Conservation (phyloP, 495 filamentous ascomycete genomes). For the Friedmanniomyces endolithicus region DNA sequence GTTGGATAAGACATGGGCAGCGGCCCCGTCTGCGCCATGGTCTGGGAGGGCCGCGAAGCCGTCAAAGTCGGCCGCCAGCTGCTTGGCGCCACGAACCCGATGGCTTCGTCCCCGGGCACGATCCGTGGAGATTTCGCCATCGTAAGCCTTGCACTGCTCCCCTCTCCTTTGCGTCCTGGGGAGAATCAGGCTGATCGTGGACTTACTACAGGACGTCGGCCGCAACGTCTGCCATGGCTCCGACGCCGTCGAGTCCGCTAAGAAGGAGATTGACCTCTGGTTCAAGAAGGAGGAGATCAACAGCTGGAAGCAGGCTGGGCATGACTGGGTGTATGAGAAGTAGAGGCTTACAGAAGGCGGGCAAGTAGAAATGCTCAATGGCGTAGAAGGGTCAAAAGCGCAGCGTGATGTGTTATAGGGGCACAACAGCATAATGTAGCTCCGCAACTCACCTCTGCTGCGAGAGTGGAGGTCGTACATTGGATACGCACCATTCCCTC, state of each 20-base stretch:
- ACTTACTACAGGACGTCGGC: constrained; percentile 64
- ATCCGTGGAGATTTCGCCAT: constrained; percentile 73
- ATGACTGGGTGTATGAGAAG: constrained; percentile 95
- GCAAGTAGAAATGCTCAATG: too few relatives aligned
- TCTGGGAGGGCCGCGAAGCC: constrained; percentile 94
- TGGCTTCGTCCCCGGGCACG: constrained; percentile 84
- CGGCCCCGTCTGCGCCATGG: constrained; percentile 95
- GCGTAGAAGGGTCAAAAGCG: too few relatives aligned
- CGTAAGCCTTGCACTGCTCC: constrained; percentile 11
- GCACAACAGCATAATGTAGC: too few relatives aligned
- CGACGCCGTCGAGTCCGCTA: constrained; percentile 92
- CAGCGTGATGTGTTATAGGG: too few relatives aligned
- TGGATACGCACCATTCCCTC: too few relatives aligned
- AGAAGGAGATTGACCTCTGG: constrained; percentile 99
- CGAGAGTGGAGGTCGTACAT: too few relatives aligned
- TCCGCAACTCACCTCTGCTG: too few relatives aligned
- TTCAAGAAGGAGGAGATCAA: constrained; percentile 76
- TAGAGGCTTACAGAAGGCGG: constrained; percentile 7
- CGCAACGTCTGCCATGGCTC: constrained; percentile 99
- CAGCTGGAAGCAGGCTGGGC: constrained; percentile 63
- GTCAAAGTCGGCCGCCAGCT: constrained; percentile 95
- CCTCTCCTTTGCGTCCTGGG: neutral
- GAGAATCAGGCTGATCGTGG: neutral
- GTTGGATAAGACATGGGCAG: constrained; percentile 69
- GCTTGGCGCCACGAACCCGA: constrained; percentile 96